Percentiles rank a stretch among this genome's conserved stretches.
phyloP scores from a whole-genome alignment of 2,329 filamentous ascomycete species.

The Fusarium cicatricum region DNA sequence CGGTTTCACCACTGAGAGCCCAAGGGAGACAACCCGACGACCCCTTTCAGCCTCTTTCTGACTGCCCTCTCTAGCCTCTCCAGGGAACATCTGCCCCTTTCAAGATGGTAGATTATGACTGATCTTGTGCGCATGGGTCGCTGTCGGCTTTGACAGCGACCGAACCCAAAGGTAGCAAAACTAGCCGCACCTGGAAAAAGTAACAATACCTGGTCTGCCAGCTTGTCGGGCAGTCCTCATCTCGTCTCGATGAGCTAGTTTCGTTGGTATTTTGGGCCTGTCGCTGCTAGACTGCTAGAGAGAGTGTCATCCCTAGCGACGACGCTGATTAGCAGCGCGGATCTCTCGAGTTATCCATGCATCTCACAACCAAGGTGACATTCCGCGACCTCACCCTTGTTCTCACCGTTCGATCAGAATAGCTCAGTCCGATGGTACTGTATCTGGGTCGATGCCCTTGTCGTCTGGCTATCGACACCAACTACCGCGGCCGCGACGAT shows the following conservation, averaged over 20 bases:
- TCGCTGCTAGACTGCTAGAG: too few relatives aligned
- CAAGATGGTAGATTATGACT: conserved; percentile 1
- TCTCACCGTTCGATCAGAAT: conserved; percentile 21
- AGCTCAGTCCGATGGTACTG: conserved; percentile 29
- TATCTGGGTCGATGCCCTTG: conserved; percentile 18
- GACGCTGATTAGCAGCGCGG: conserved; percentile 14
- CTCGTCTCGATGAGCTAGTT: conserved; percentile 15
- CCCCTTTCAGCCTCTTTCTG: conserved; percentile 4
- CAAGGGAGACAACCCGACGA: conserved; percentile 9
- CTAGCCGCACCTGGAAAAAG: not conserved
- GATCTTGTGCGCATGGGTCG: conserved; percentile 22
- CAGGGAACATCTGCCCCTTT: conserved; percentile 12
- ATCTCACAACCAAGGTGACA: conserved; percentile 30
- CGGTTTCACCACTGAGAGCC: conserved; percentile 31
- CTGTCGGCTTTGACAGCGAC: conserved; percentile 4
- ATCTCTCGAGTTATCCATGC: conserved; percentile 32
- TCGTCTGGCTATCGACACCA: conserved; percentile 21
- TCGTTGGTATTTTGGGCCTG: not conserved
- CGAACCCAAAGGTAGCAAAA: not conserved
- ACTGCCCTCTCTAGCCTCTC: conserved; percentile 1
- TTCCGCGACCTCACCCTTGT: conserved; percentile 27
- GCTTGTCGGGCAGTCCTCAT: conserved; percentile 1
- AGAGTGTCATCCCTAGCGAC: conserved; percentile 12
- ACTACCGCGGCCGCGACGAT: conserved; percentile 23
- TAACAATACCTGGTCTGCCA: not conserved